Base-by-base conservation (phyloP, 805 yeast genomes). In the Wickerhamomyces bisporus region DNA sequence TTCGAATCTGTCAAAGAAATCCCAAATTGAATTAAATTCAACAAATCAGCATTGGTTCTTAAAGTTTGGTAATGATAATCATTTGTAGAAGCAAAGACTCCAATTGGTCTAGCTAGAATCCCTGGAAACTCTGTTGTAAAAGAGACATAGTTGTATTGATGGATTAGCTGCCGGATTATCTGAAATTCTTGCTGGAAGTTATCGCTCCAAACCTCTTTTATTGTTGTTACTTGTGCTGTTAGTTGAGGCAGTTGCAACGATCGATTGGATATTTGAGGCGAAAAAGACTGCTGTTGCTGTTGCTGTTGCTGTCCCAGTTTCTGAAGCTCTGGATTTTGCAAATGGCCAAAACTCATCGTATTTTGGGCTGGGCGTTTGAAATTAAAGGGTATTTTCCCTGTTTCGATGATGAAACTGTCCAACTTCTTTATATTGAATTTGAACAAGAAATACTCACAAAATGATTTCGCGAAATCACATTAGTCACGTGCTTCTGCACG, bases 11-110 rank as follows among this genome's bases (percentile, higher is more conserved):
- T 69, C 18, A 87, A 61, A 0, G 94, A 79, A 30, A 87, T 67
- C 19, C 95, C 94, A 38, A 93, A 73, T 62, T 93, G 98, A 39
- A 93, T 81, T 41, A 93, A 76, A 50, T 82, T 81, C 48, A 89
- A 64, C 39, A 93, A 69, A 60, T 93, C 98, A 4, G 93, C 85
- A 58, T 93, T 93, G 9, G 94, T 72, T 55, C 98, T 74, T 63
- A 93, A 73, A 0, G 98, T 91, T 61, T 93, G 98, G 57, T 91
- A 93, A 60, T 93, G 98, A 61, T 88, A 93, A 60, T 93, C 98
- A 18, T 83, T 73, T 13, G 93, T 85, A 3, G 93, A 79, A 51
- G 86, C 78, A 63, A 93, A 93, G 15, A 86, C 78, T 15, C 98
- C 98, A 43, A 93, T 85, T 13, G 98, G 98, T 51, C 98, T 75